Base-by-base conservation (phyloP, 768 basidiomycete genomes). In the Hortiboletus flavorubellus region DNA sequence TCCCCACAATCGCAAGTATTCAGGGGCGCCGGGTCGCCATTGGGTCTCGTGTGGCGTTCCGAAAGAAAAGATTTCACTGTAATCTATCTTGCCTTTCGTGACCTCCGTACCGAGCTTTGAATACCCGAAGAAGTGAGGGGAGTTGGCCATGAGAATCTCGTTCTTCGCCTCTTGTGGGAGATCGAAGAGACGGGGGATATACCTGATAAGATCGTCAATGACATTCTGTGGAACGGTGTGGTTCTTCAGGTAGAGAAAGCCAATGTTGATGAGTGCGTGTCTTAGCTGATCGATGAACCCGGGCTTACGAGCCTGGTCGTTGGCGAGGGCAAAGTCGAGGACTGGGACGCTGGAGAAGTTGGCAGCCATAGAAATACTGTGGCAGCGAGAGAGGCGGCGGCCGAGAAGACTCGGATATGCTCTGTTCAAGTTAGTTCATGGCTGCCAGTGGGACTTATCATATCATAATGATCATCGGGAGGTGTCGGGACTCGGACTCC, bases 61-160 rank as follows among this genome's bases (percentile, higher is more conserved):
- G 61, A 93, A 79, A 64, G 92, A 90, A 62, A 86, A 89, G 68
- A 92, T 90, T 66, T 93, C 91, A 45, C 91, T 77, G 61, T 79
- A 78, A 66, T 93, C 91, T 8, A 80, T 78, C 54, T 75, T 76
- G 14, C 89, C 90, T 62, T 84, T 88, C 29, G 91, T 93, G 59
- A 86, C 68, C 66, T 93, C 91, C 0, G 81, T 76, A 1, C 89
- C 91, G 2, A 91, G 69, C 46, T 73, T 76, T 8, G 84, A 85
- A 67, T 93, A 93, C 0, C 91, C 91, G 41, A 91, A 73, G 69
- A 93, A 93, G 62, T 90, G 87, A 11, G 80, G 82, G 7, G 85
- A 89, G 61, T 91, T 85, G 10, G 71, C 76, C 90, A 91, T 92
- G 9, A 73, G 62, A 47, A 91, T 82, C 53, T 72, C 73, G 47